A percentile compares a stretch with the other conserved stretches of the same genome.
These are phyloP conservation scores for Xylaria intraflava DNA, from an alignment of 495 filamentous ascomycete species.

Conservation along the genomic window DNA sequence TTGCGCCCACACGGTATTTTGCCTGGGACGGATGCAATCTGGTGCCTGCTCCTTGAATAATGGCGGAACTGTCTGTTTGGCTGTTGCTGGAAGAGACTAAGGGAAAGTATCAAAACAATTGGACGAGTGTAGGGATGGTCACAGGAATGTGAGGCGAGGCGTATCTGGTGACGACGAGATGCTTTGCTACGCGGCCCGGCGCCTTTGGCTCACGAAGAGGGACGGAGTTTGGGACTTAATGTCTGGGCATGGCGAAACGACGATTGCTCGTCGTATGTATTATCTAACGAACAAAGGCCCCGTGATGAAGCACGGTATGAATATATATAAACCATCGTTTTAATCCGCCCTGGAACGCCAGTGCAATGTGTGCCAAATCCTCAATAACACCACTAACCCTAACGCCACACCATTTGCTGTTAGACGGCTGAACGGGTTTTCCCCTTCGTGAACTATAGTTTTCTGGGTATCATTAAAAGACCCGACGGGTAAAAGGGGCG, in stretches of 20 bases:
- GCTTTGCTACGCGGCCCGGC: constrained; percentile 4
- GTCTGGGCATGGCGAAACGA: not conserved
- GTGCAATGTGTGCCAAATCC: not conserved
- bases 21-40: not conserved
- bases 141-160: not conserved
- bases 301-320: constrained; percentile 6
- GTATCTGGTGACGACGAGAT: constrained; percentile 6
- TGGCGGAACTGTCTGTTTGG: constrained; percentile 2
- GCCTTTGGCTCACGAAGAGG: not conserved
- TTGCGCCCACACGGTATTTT: not conserved
- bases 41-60: constrained; percentile 1
- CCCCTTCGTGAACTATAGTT: not conserved
- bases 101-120: not conserved
- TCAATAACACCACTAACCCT: not conserved
- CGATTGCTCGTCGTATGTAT: constrained; percentile 7
- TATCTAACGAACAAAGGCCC: constrained; percentile 4
- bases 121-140: not conserved
- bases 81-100: not conserved
- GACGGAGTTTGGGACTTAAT: constrained; percentile 2
- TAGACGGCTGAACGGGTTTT: not conserved
- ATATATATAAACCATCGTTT: constrained; percentile 9
- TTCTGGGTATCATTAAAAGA: constrained; percentile 11
- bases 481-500: not conserved
- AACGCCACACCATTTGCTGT: constrained; percentile 5
- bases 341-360: constrained; percentile 6